Evolutionary conservation across 805 yeast genomes (phyloP).

Genomic region (Myxozyma neotropica): DNA sequence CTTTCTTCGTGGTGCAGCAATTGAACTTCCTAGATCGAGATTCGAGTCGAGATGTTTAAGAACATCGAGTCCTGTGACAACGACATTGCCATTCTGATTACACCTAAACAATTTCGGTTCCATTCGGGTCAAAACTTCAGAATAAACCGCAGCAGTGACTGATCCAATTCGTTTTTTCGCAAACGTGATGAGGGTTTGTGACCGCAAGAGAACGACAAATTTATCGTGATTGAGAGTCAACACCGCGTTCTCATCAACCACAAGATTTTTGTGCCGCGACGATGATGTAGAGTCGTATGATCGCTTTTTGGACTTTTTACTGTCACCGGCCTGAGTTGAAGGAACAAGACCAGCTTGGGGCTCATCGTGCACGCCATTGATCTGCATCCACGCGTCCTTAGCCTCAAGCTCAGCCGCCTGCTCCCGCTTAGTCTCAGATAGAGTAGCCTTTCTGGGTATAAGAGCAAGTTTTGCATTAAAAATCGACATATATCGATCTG

Average conservation of each 20-base stretch:
- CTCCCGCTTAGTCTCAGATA: conserved; percentile 59
- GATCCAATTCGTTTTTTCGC: conserved; percentile 71
- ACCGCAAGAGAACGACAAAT: conserved; percentile 67
- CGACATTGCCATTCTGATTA: conserved; percentile 37
- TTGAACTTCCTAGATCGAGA: conserved; percentile 31
- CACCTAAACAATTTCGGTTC: conserved; percentile 53
- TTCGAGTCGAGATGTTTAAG: conserved; percentile 32
- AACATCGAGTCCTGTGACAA: conserved; percentile 45
- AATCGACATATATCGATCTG: conserved; percentile 37
- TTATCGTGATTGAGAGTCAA: conserved; percentile 67
- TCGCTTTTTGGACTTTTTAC: conserved; percentile 7
- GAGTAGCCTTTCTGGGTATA: conserved; percentile 36
- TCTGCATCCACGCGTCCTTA: conserved; percentile 37
- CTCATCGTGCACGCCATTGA: conserved; percentile 30
- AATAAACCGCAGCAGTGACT: conserved; percentile 65
- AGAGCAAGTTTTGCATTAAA: conserved; percentile 25
- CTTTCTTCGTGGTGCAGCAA: conserved; percentile 19
- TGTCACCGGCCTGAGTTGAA: no score
- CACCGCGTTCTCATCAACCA: conserved; percentile 39
- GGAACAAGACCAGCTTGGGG: conserved; percentile 26
- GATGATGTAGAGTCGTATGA: neutral
- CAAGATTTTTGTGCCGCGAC: neutral
- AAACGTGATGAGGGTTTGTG: conserved; percentile 61
- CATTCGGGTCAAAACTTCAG: conserved; percentile 55
- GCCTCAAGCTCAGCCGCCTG: conserved; percentile 65